These are phyloP conservation scores for Phialocephala subalpina DNA, from an alignment of 2,329 filamentous ascomycete species.

Conservation along the genomic window DNA sequence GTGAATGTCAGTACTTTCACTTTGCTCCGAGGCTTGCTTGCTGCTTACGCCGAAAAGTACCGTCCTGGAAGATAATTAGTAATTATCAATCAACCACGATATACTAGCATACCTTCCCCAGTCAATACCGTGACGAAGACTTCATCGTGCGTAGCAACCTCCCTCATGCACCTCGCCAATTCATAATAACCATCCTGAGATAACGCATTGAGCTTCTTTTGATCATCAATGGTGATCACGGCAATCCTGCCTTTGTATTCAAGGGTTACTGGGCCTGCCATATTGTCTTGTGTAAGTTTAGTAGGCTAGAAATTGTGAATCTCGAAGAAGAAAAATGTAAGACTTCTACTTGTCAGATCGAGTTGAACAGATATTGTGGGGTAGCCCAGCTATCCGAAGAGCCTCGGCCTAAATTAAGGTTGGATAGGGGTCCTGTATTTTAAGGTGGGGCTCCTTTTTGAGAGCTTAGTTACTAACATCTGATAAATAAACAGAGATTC, in stretches of 20 bases:
- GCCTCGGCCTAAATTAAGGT: background rate
- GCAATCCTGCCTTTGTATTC: conserved; percentile 75
- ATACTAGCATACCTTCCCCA: conserved; percentile 70
- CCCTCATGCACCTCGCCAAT: conserved; percentile 75
- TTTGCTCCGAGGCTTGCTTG: background rate
- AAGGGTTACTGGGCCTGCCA: conserved; percentile 47
- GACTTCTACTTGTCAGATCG: background rate
- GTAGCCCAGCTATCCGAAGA: background rate
- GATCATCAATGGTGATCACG: conserved; percentile 85
- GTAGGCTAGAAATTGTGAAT: conserved; percentile 2
- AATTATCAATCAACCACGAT: conserved; percentile 18
- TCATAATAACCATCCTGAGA: conserved; percentile 77
- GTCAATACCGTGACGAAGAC: conserved; percentile 86
- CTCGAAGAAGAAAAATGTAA: background rate
- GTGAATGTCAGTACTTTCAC: conserved; percentile 22
- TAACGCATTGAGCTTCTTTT: conserved; percentile 88
- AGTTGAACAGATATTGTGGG: conserved; percentile 4
- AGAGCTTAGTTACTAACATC: background rate
- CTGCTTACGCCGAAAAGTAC: conserved; percentile 83
- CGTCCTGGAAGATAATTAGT: conserved; percentile 45
- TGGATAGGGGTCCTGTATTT: background rate
- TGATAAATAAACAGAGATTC: too few relatives aligned
- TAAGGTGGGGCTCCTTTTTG: background rate
- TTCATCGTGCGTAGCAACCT: conserved; percentile 81
- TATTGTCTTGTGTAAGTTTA: too few relatives aligned